Conservation (phyloP, 306 rosid genomes). For the Lathyrus aphaca region DNA sequence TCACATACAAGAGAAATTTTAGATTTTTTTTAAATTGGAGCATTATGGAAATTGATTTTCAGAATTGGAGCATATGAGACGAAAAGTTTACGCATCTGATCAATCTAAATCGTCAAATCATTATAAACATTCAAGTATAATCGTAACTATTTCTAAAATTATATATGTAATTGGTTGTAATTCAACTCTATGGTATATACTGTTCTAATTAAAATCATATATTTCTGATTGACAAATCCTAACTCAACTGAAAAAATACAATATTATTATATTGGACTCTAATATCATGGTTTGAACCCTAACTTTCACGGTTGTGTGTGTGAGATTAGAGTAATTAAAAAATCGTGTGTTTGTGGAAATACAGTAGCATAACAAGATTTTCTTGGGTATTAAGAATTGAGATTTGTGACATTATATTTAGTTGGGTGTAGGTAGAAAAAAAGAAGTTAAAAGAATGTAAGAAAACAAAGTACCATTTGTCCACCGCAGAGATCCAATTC, state of each 20-base stretch:
- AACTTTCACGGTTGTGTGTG: too few relatives aligned
- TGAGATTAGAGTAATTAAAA: too few relatives aligned
- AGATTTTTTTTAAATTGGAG: too few relatives aligned
- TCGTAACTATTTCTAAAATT: neutral
- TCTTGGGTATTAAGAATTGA: slow-evolving; percentile 5
- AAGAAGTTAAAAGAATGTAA: neutral
- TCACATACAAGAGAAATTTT: too few relatives aligned
- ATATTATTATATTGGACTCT: too few relatives aligned
- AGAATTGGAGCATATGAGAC: too few relatives aligned
- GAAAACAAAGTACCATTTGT: slow-evolving; percentile 22
- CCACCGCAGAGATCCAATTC: slow-evolving; percentile 49
- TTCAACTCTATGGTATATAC: neutral
- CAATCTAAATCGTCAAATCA: neutral
- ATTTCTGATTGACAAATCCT: neutral
- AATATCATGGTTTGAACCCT: too few relatives aligned
- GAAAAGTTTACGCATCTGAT: neutral
- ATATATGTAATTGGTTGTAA: neutral
- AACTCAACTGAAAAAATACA: too few relatives aligned
- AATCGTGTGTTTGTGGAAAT: too few relatives aligned
- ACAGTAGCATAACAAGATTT: slow-evolving; percentile 36
- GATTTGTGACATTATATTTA: slow-evolving; percentile 26
- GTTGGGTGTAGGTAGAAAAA: slow-evolving; percentile 36
- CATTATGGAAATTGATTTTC: too few relatives aligned
- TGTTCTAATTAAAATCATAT: slow-evolving; percentile 35
- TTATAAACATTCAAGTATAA: neutral